phyloP scores from a whole-genome alignment of 441 rosid species.

The Erodium moschatum region DNA sequence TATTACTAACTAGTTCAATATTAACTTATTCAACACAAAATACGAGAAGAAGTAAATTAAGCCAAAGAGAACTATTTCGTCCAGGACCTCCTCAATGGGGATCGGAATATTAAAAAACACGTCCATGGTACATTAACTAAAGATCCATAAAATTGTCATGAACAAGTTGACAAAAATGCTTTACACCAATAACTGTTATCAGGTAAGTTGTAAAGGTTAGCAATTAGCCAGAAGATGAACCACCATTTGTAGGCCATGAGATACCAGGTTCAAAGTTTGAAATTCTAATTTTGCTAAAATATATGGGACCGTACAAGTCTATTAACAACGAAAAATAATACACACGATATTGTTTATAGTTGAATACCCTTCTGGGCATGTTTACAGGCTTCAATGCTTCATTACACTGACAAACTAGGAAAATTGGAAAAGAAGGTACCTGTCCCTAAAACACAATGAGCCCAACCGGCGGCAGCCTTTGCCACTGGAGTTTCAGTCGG shows the following conservation, averaged over 20 bases:
- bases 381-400: not conserved
- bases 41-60: not conserved
- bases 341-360: too few species aligned
- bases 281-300: too few species aligned
- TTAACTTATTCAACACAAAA: not conserved
- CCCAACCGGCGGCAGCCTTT: conserved; percentile 95
- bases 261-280: too few species aligned
- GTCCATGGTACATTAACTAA: too few species aligned
- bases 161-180: not conserved
- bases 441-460: conserved; percentile 83
- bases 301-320: too few species aligned
- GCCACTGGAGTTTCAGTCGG: conserved; percentile 55
- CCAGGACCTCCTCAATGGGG: not conserved
- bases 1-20: not conserved
- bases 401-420: not conserved
- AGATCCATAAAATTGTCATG: not conserved
- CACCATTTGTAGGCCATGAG: too few species aligned
- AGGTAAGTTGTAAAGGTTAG: not conserved
- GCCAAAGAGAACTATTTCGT: not conserved
- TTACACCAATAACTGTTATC: not conserved
- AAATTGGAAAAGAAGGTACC: conserved; percentile 32
- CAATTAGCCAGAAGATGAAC: too few species aligned
- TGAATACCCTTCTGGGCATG: too few species aligned
- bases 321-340: too few species aligned
- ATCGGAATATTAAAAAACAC: too few species aligned